These are phyloP conservation scores for Populus hybrid DNA, from an alignment of 441 rosid species.

Conservation along the genomic window DNA sequence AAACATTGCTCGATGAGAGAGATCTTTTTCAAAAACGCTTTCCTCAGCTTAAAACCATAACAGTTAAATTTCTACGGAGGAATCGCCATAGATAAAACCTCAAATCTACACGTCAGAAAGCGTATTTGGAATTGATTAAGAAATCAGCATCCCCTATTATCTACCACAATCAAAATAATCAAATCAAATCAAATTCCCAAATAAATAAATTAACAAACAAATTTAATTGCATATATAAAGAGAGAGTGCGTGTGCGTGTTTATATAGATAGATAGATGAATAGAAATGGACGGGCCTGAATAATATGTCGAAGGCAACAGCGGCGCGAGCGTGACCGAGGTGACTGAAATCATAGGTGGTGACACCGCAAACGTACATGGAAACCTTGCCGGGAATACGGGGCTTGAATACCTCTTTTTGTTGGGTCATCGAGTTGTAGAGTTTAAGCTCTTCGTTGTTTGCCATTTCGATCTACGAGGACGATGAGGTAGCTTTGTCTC, in stretches of 20 bases:
- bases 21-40: neutral
- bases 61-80: neutral
- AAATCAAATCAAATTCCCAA: neutral
- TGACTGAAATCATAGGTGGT: constrained; percentile 95
- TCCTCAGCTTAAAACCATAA: neutral
- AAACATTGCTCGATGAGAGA: neutral
- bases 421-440: constrained; percentile 70
- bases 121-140: neutral
- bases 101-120: neutral
- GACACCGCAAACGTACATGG: constrained; percentile 90
- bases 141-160: neutral
- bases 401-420: constrained; percentile 59
- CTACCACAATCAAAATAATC: neutral
- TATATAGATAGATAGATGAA: neutral
- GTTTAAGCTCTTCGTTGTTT: constrained; percentile 40
- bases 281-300: constrained; percentile 43
- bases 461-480: constrained; percentile 20
- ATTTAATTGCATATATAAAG: neutral
- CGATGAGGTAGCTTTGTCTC: neutral
- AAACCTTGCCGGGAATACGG: constrained; percentile 55
- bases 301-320: constrained; percentile 77
- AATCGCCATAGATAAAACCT: neutral
- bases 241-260: neutral
- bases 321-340: constrained; percentile 93
- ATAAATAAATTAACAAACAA: neutral